phyloP scores from a whole-genome alignment of 768 basidiomycete species.

The Flagelloscypha sp. region DNA sequence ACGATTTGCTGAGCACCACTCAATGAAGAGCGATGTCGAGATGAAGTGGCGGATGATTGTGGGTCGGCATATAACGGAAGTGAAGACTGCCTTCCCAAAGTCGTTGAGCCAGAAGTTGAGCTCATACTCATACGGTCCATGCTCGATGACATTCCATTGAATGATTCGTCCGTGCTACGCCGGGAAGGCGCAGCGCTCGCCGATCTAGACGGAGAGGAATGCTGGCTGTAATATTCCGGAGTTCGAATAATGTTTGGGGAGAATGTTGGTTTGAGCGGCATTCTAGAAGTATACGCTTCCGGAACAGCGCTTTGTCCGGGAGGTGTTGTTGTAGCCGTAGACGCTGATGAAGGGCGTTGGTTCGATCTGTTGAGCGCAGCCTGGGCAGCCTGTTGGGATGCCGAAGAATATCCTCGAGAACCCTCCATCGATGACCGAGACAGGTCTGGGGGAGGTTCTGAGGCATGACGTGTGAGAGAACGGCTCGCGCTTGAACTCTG shows the following conservation, averaged over 20 bases:
- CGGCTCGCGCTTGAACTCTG: background rate
- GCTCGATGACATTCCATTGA: slow-evolving; percentile 15
- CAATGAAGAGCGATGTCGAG: slow-evolving; percentile 22
- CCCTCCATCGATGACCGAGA: slow-evolving; percentile 1
- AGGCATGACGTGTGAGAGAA: slow-evolving; percentile 18
- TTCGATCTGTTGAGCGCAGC: background rate
- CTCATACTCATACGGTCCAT: slow-evolving; percentile 22
- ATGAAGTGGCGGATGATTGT: slow-evolving; percentile 26
- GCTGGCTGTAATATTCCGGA: slow-evolving; percentile 53
- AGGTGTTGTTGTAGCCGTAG: slow-evolving; percentile 4
- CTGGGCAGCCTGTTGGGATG: slow-evolving; percentile 9
- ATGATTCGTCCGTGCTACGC: no score
- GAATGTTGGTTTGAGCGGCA: slow-evolving; percentile 58
- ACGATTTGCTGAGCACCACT: slow-evolving; percentile 24
- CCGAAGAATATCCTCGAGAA: slow-evolving; percentile 1
- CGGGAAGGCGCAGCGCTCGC: no score
- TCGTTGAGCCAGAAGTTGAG: background rate
- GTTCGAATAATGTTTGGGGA: slow-evolving; percentile 62
- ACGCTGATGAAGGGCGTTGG: slow-evolving; percentile 5
- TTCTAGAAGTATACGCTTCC: slow-evolving; percentile 42
- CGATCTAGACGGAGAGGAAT: no score
- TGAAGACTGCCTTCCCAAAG: slow-evolving; percentile 6
- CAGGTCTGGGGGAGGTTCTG: slow-evolving; percentile 18
- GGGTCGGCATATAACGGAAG: slow-evolving; percentile 1
- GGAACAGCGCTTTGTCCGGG: slow-evolving; percentile 16